Base-by-base conservation (phyloP, 352 stramenopile species). In the Phytophthora pseudosyringae region DNA sequence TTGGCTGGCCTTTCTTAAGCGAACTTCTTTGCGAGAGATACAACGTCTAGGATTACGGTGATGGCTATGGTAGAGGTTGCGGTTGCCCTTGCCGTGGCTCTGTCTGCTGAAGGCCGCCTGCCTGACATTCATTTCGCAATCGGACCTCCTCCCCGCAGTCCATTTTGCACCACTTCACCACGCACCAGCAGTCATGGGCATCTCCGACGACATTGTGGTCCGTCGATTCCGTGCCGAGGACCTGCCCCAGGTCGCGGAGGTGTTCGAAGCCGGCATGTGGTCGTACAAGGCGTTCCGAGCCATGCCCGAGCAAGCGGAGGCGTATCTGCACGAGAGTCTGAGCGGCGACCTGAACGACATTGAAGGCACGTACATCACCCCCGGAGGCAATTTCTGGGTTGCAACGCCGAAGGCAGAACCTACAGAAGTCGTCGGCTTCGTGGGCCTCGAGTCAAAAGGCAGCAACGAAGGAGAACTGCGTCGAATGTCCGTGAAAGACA, bases 371-470 rank as follows among this genome's bases (percentile, higher is more conserved):
- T 87, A 83, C 65, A 75, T 83, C 15, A 38, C 40, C 8, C 44
- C 41, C 3, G 75, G 73, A 21, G 75, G 75, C 28, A 82, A 83
- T 59, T 85, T 80, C 40, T 88, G 76, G 73, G 76, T 85, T 47
- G 78, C 73, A 39, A 70, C 59, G 4, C 39, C 54, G 0, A 56
- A 56, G 15, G 28, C 59, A 16, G 52, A 69, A 1, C 59, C 69
- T 5, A 43, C 36, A 16, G n/a, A 47, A 33, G 55, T 80, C 1
- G 54, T 73, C 1, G 74, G 63, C 9, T 66, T 80, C 25, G 71
- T 80, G 33, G 71, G 59, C 1, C 56, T 82, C 4, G 63, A 80
- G 49, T 25, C 21, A 7, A 77, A 78, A 44, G 18, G 49, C 16
- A 40, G 69, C 7, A 25, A 52, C 11, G 67, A 77, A 44, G 73